phyloP scores from a whole-genome alignment of 352 stramenopile species.

The Plasmopara halstedii region DNA sequence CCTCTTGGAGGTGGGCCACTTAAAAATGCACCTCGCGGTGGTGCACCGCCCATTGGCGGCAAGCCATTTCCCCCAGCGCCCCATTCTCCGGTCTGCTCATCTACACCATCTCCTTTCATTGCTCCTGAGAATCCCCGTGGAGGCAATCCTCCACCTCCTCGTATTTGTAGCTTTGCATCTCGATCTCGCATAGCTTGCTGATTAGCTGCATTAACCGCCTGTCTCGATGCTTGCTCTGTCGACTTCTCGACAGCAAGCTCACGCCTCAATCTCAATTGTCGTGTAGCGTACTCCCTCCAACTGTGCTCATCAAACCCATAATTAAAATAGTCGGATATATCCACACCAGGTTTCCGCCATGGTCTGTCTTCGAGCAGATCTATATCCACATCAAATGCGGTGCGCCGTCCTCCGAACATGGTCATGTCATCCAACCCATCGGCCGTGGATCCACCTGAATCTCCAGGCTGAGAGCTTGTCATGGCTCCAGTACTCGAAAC shows the following conservation, averaged over 20 bases:
- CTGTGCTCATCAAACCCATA: constrained; percentile 90
- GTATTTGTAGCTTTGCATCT: constrained; percentile 26
- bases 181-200: constrained; percentile 31
- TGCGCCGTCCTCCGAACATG: constrained; percentile 75
- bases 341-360: constrained; percentile 86
- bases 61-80: constrained; percentile 12
- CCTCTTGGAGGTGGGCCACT: constrained; percentile 35
- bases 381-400: constrained; percentile 89
- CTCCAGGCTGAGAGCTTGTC: constrained; percentile 10
- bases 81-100: constrained; percentile 19
- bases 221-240: constrained; percentile 71
- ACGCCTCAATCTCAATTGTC: constrained; percentile 61
- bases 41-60: constrained; percentile 18
- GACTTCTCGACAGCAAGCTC: constrained; percentile 70
- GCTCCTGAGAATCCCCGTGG: constrained; percentile 22
- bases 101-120: constrained; percentile 16
- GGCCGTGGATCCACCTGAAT: constrained; percentile 1
- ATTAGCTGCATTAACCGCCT: constrained; percentile 52
- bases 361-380: constrained; percentile 88
- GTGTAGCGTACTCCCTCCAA: constrained; percentile 69
- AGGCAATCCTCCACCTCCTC: constrained; percentile 13
- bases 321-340: constrained; percentile 93
- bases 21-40: constrained; percentile 31
- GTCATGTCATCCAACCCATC: constrained; percentile 62
- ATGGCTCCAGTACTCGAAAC: background rate